Percentiles rank a stretch among this genome's conserved stretches.
Conservation (phyloP, 306 rosid species). For the Mucuna pruriens region DNA sequence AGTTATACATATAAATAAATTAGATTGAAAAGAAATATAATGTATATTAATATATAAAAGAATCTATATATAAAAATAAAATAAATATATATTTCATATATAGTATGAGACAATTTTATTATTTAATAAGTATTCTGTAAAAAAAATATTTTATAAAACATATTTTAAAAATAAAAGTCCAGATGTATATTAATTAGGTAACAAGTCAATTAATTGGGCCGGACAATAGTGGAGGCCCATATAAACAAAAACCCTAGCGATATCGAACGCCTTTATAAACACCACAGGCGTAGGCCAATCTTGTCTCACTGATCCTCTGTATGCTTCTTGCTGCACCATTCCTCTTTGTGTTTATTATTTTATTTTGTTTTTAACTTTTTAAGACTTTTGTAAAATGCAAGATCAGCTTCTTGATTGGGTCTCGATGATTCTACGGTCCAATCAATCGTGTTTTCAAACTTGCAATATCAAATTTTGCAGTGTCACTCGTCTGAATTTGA, state of each 20-base stretch:
- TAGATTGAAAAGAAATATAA: too few relatives aligned
- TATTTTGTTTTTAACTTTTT: not conserved
- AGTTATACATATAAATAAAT: too few relatives aligned
- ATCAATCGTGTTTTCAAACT: conserved; percentile 49
- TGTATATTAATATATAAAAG: too few relatives aligned
- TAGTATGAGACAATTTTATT: too few relatives aligned
- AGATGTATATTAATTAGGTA: too few relatives aligned
- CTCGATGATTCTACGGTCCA: conserved; percentile 34
- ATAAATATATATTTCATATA: too few relatives aligned
- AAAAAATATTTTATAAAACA: too few relatives aligned
- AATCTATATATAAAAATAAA: too few relatives aligned
- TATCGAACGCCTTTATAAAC: not conserved
- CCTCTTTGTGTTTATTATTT: too few relatives aligned
- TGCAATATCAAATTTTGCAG: conserved; percentile 62
- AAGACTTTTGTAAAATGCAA: conserved; percentile 40
- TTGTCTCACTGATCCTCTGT: too few relatives aligned
- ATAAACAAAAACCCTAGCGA: not conserved
- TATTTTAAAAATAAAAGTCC: too few relatives aligned
- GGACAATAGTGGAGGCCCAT: not conserved
- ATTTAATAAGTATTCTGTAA: too few relatives aligned
- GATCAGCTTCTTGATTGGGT: conserved; percentile 79
- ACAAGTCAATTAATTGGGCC: not conserved
- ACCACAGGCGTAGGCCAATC: not conserved
- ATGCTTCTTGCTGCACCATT: not conserved
- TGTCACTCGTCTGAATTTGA: conserved; percentile 82